Percentiles rank a stretch among this genome's conserved stretches.
phyloP scores from a whole-genome alignment of 805 yeast species.

The Monosporozyma solicola region DNA sequence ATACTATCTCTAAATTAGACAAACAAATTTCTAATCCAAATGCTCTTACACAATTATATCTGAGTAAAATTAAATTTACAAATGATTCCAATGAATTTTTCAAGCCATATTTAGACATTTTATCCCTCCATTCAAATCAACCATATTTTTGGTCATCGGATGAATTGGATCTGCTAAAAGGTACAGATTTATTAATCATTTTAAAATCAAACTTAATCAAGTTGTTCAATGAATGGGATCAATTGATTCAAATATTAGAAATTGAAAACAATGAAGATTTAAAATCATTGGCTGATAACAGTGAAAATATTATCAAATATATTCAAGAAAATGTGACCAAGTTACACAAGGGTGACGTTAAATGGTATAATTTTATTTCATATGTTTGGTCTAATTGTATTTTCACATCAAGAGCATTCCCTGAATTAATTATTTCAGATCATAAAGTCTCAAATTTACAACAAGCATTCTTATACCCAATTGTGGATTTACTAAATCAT shows the following conservation, averaged over 20 bases:
- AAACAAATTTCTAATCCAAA: conserved; percentile 19
- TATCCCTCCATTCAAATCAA: conserved; percentile 44
- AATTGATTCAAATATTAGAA: conserved; percentile 4
- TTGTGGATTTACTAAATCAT: conserved; percentile 76
- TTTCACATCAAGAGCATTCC: conserved; percentile 73
- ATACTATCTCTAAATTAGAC: not conserved
- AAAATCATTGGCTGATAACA: not conserved
- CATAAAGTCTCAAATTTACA: conserved; percentile 24
- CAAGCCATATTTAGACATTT: conserved; percentile 38
- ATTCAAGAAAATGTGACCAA: not conserved
- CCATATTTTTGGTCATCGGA: conserved; percentile 59
- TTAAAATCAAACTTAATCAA: conserved; percentile 37
- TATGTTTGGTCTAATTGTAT: conserved; percentile 71
- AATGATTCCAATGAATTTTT: conserved; percentile 15
- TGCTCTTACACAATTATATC: conserved; percentile 30
- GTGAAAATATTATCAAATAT: conserved; percentile 4
- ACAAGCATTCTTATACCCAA: conserved; percentile 65
- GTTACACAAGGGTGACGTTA: conserved; percentile 11
- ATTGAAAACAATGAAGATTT: not conserved
- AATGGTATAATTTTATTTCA: conserved; percentile 59
- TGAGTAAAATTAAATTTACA: conserved; percentile 37
- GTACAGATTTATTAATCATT: conserved; percentile 61
- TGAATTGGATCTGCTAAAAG: conserved; percentile 45
- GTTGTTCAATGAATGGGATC: conserved; percentile 53
- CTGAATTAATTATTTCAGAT: conserved; percentile 46